Percentiles rank a stretch among this genome's conserved stretches.
Conservation (phyloP, 257 asterid species). For the Mentha longifolia region DNA sequence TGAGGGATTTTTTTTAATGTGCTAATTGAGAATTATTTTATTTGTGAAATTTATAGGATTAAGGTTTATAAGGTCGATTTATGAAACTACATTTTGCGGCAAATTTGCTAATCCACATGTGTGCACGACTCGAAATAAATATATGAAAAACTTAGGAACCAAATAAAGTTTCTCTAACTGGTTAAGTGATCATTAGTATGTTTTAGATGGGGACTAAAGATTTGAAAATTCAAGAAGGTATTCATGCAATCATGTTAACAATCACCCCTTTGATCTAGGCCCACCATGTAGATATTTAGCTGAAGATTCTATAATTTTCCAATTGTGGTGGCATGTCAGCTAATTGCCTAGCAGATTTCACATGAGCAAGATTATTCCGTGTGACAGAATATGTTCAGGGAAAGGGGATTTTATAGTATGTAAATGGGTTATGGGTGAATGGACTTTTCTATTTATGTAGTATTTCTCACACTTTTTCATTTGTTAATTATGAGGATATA, state of each 20-base stretch:
- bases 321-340: constrained; percentile 12
- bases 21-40: not conserved
- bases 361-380: not conserved
- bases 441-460: not conserved
- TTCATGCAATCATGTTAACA: not conserved
- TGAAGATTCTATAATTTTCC: not conserved
- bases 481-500: constrained; percentile 21
- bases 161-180: constrained; percentile 9
- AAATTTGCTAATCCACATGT: constrained; percentile 3
- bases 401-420: not conserved
- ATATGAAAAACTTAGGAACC: not conserved
- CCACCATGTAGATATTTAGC: not conserved
- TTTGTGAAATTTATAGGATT: constrained; percentile 20
- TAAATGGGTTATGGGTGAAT: not conserved
- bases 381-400: not conserved
- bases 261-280: not conserved
- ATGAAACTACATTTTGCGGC: not conserved
- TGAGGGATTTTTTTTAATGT: constrained; percentile 29
- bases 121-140: not conserved
- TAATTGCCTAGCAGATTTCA: constrained; percentile 2
- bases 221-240: not conserved
- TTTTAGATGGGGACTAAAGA: not conserved
- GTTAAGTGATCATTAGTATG: constrained; percentile 18
- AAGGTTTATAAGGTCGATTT: constrained; percentile 14
- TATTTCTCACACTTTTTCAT: not conserved